Conservation (phyloP, 768 basidiomycete genomes). For the Dacryopinax spathularia region DNA sequence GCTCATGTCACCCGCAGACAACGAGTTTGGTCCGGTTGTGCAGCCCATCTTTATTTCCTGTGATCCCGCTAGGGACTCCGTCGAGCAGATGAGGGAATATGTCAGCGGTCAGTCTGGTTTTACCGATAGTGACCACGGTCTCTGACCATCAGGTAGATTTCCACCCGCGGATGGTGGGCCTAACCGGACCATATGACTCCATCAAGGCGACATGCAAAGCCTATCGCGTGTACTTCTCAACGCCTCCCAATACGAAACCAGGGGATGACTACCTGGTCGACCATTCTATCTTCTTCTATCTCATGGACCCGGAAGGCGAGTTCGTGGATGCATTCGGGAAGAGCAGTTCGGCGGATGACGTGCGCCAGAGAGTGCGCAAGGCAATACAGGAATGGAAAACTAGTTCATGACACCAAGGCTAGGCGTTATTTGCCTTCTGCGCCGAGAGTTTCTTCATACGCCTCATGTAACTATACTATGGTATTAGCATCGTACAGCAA, state of each 20-base stretch:
- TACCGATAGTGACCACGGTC: neutral
- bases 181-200: constrained; percentile 71
- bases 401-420: neutral
- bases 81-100: constrained; percentile 31
- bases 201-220: constrained; percentile 84
- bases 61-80: constrained; percentile 84
- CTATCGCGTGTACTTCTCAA: constrained; percentile 97
- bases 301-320: constrained; percentile 88
- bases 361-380: constrained; percentile 29
- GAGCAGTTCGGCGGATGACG: constrained; percentile 50
- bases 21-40: constrained; percentile 45
- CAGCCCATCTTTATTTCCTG: constrained; percentile 91
- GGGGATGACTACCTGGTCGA: constrained; percentile 95
- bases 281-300: constrained; percentile 91
- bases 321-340: constrained; percentile 98
- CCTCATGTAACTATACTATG: constrained; percentile 51
- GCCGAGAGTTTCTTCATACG: constrained; percentile 76
- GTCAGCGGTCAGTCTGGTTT: constrained; percentile 24
- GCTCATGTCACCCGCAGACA: neutral
- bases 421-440: constrained; percentile 32
- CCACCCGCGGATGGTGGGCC: constrained; percentile 76
- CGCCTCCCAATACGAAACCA: constrained; percentile 67
- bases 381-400: constrained; percentile 27
- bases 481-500: neutral
- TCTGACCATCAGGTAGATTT: constrained; percentile 46